phyloP scores from a whole-genome alignment of 2,329 filamentous ascomycete genomes.

The Septoria linicola region DNA sequence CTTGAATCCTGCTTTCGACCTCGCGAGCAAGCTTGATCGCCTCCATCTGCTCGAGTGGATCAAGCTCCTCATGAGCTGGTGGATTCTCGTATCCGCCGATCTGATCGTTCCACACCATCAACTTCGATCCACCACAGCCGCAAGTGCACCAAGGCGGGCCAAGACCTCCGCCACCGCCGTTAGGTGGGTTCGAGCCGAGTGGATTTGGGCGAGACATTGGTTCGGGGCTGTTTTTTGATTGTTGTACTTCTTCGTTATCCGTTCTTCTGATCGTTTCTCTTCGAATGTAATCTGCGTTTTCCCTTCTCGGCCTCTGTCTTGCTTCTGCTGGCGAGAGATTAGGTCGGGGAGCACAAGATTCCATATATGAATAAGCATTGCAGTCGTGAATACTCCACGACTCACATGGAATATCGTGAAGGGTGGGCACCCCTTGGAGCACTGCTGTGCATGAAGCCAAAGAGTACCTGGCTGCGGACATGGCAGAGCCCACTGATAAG shows the following conservation, averaged over 20 bases:
- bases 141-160: too few species aligned
- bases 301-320: not conserved
- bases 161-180: not conserved
- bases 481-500: too few species aligned
- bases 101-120: too few species aligned
- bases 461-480: not conserved
- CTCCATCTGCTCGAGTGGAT: too few species aligned
- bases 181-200: not conserved
- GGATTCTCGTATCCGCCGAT: too few species aligned
- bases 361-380: not conserved
- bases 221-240: not conserved
- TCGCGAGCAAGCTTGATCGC: too few species aligned
- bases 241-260: not conserved
- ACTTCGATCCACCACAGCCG: too few species aligned
- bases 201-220: not conserved
- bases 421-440: not conserved
- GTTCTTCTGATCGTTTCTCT: not conserved
- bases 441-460: not conserved
- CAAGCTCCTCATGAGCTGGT: too few species aligned
- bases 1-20: too few species aligned
- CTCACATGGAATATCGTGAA: not conserved
- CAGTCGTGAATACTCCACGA: not conserved
- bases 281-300: too few species aligned
- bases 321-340: not conserved
- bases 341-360: too few species aligned